Conservation (phyloP, 164 flowering plant species). For the Litsea cubeba region DNA sequence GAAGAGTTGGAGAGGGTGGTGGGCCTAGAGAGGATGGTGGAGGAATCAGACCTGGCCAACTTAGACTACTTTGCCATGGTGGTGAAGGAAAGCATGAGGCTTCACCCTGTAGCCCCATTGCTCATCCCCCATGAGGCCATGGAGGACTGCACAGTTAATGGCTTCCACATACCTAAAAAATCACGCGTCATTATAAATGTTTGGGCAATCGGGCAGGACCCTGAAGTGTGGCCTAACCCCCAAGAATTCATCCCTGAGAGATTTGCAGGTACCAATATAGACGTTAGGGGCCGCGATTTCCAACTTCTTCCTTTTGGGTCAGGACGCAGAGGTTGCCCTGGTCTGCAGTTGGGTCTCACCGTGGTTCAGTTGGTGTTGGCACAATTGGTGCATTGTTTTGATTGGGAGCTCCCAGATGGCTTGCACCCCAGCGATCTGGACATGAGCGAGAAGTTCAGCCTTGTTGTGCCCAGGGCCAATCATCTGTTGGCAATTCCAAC, state of each 20-base stretch:
- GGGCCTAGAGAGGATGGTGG: slow-evolving; percentile 10
- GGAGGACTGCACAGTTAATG: slow-evolving; percentile 6
- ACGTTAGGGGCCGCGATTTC: slow-evolving; percentile 36
- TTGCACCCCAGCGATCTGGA: slow-evolving; percentile 10
- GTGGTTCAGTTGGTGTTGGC: slow-evolving; percentile 12
- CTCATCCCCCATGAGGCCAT: slow-evolving; percentile 4
- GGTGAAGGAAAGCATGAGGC: slow-evolving; percentile 6
- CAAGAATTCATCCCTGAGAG: slow-evolving; percentile 56
- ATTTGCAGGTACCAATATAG: slow-evolving; percentile 47
- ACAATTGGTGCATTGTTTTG: slow-evolving; percentile 19
- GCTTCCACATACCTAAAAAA: slow-evolving; percentile 60
- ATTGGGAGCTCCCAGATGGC: slow-evolving; percentile 14
- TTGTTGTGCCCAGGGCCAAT: slow-evolving; percentile 9
- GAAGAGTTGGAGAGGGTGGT: slow-evolving; percentile 1
- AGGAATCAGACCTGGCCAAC: slow-evolving; percentile 7
- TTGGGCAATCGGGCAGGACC: slow-evolving; percentile 82
- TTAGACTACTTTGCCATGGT: slow-evolving; percentile 6
- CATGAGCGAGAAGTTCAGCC: slow-evolving; percentile 12
- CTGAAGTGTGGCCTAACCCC: slow-evolving; percentile 57
- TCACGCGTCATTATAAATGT: slow-evolving; percentile 62
- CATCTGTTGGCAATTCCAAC: slow-evolving; percentile 10
- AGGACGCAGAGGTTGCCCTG: slow-evolving; percentile 17
- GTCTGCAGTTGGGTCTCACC: slow-evolving; percentile 10
- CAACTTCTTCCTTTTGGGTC: slow-evolving; percentile 9
- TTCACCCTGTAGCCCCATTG: slow-evolving; percentile 10